These are phyloP conservation scores for Prunus davidiana DNA, from an alignment of 306 rosid species.

Conservation along the genomic window DNA sequence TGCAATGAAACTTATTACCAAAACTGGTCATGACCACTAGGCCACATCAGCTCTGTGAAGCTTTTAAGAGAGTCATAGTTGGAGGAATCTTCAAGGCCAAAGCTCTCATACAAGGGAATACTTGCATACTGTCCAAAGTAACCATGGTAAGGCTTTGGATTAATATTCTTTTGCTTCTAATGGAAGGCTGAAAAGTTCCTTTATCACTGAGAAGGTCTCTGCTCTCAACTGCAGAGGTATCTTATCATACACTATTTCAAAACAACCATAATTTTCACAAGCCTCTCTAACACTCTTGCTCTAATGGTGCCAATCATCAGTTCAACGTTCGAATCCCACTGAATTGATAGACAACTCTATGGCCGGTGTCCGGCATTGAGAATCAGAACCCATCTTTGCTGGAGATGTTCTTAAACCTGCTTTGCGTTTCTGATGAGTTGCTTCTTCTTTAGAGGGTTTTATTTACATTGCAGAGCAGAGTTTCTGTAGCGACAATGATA, in stretches of 20 bases:
- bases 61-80: constrained; percentile 1
- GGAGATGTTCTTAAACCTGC: no score
- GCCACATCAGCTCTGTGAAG: constrained; percentile 1
- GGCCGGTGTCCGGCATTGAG: background rate
- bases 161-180: background rate
- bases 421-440: no score
- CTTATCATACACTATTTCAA: background rate
- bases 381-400: constrained; percentile 4
- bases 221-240: constrained; percentile 11
- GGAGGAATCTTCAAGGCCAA: constrained; percentile 10
- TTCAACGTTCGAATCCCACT: constrained; percentile 17
- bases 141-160: constrained; percentile 3
- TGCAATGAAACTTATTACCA: background rate
- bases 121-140: background rate
- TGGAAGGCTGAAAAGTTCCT: constrained; percentile 9
- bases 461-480: no score
- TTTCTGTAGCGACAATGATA: no score
- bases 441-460: no score
- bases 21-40: constrained; percentile 6
- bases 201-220: background rate
- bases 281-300: constrained; percentile 47
- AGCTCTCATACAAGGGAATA: background rate
- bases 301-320: constrained; percentile 29
- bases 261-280: constrained; percentile 33
- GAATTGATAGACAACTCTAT: background rate